Evolutionary conservation across 805 yeast species (phyloP), one percentile per base, ranked within the genome.

Genomic region (Yamadazyma sp.): DNA sequence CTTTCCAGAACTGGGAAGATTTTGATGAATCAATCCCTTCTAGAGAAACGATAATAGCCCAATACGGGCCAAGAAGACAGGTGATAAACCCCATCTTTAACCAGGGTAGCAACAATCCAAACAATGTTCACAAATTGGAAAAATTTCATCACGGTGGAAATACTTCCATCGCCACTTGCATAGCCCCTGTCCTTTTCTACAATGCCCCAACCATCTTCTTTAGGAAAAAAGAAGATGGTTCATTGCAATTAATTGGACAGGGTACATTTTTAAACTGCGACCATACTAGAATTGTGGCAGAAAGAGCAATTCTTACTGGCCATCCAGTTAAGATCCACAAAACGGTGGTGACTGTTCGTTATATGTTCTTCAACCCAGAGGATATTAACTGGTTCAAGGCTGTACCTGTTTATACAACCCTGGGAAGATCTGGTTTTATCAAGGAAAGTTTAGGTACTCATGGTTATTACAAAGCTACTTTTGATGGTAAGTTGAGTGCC

Each of bases 361-460:
- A 89, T 75, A 93, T 93, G 99, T 93, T 93, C 72, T 91, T 91
- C 80, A 87, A 82, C 54, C 67, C 86, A 8, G 87, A 84, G 32
- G 99, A 93, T 58, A 84, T 95, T 48, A 77, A 77, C 48, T 85
- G 85, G 78, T 93, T 83, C 75, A 86, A 85, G 64, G 82, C 90
- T 4, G 84, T 93, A 49, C 98, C 98, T 28, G 67, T 93, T 44
- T 93, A 88, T 62, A 90, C 98, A 28, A 88, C 86, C 60, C 75
- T 82, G 52, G 99, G 99, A 35, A 80, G 97, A 61, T 74, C 89
- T 14, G 99, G 99, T 38, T 84, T 84, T 61, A 91, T 95, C 59
- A 91, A 87, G 63, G 97, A 91, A 60, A 78, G 90, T 57, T 73
- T 93, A 69, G 99, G 99, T 66, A 93, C 99, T 2, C 99, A 93